Percentiles rank a stretch among this genome's conserved stretches.
These are phyloP conservation scores for Ceratonia siliqua DNA, from an alignment of 306 rosid genomes.

Conservation along the genomic window DNA sequence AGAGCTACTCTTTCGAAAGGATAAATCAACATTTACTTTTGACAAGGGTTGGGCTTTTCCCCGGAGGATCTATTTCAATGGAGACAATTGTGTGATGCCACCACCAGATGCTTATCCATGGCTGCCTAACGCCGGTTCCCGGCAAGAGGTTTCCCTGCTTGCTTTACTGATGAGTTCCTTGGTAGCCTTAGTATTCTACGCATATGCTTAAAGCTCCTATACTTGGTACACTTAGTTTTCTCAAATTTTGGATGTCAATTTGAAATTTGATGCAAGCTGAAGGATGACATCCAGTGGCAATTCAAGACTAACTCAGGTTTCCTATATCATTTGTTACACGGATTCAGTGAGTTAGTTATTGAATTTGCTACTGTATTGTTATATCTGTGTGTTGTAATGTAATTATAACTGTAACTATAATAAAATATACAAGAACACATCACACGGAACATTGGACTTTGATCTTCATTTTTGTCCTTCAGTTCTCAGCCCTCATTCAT, in stretches of 20 bases:
- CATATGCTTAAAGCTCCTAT: slow-evolving; percentile 31
- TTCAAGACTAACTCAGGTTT: slow-evolving; percentile 8
- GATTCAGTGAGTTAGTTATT: slow-evolving; percentile 28
- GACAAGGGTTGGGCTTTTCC: slow-evolving; percentile 96
- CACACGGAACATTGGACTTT: slow-evolving; percentile 18
- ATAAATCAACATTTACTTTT: slow-evolving; percentile 63
- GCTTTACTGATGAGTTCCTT: slow-evolving; percentile 44
- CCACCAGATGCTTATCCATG: slow-evolving; percentile 82
- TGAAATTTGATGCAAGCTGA: slow-evolving; percentile 27
- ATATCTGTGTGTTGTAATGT: slow-evolving; percentile 30
- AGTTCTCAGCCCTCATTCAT: background rate
- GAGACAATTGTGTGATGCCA: slow-evolving; percentile 92
- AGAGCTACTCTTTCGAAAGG: slow-evolving; percentile 78
- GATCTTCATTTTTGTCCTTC: background rate
- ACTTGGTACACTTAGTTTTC: slow-evolving; percentile 17
- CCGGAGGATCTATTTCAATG: slow-evolving; percentile 76
- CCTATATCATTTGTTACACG: slow-evolving; percentile 22
- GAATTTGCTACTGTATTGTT: slow-evolving; percentile 33
- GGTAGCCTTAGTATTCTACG: slow-evolving; percentile 40
- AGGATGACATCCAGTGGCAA: slow-evolving; percentile 24
- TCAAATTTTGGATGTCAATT: slow-evolving; percentile 27
- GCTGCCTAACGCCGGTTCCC: slow-evolving; percentile 64
- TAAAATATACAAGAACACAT: slow-evolving; percentile 31
- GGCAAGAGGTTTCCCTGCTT: slow-evolving; percentile 42
- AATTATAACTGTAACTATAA: slow-evolving; percentile 33